These are phyloP conservation scores for Rhododendron griersonianum DNA, from an alignment of 148 eudicot genomes.

Conservation along the genomic window DNA sequence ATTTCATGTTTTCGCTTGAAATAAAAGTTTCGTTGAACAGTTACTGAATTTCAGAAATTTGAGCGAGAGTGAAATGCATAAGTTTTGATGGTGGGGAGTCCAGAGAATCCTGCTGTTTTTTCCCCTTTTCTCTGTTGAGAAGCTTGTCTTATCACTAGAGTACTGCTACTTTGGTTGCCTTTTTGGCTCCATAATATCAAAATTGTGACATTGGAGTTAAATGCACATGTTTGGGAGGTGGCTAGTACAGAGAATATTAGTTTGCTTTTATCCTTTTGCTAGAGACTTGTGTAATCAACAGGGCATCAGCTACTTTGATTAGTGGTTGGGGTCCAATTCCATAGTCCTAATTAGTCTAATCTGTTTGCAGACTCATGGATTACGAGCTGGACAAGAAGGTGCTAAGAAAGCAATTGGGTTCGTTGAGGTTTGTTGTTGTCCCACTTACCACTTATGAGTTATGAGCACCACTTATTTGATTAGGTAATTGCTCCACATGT, in stretches of 20 bases:
- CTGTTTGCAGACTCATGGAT: conserved; percentile 80
- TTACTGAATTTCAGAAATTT: neutral
- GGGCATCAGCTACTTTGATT: neutral
- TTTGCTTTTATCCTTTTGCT: neutral
- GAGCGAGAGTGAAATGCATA: neutral
- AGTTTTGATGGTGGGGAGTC: neutral
- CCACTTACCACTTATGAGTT: neutral
- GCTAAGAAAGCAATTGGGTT: conserved; percentile 85
- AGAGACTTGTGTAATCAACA: neutral
- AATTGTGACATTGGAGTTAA: neutral
- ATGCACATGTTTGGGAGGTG: neutral
- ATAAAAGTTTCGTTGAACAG: neutral
- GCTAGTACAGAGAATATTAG: neutral
- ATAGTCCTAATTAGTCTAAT: neutral
- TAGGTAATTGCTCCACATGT: neutral
- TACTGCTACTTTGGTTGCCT: neutral
- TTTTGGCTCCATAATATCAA: neutral
- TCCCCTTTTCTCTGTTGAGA: neutral
- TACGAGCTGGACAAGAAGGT: conserved; percentile 77
- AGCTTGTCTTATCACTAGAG: neutral
- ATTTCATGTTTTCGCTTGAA: neutral
- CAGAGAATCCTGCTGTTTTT: neutral
- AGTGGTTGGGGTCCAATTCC: neutral
- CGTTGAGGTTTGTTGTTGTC: conserved; percentile 54
- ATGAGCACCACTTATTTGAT: neutral